Conservation (phyloP, 2,329 filamentous ascomycete species). For the Cladosporium sp. region DNA sequence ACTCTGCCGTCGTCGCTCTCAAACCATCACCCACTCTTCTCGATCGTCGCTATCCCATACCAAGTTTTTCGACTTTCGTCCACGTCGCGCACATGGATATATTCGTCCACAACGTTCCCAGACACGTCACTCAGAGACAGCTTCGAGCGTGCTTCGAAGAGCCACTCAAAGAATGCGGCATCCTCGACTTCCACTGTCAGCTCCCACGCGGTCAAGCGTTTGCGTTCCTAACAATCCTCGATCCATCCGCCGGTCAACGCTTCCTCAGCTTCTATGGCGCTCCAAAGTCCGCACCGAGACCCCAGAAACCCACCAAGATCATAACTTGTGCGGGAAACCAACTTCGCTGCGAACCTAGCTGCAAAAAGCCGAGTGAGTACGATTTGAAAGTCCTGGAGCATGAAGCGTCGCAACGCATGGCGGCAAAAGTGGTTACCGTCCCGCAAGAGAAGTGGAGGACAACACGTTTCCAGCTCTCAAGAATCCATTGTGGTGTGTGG, state of each 20-base stretch:
- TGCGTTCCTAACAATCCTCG: conserved; percentile 44
- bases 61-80: too few species aligned
- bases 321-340: conserved; percentile 21
- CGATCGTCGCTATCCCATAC: too few species aligned
- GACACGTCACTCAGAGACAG: conserved; percentile 36
- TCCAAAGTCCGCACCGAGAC: conserved; percentile 11
- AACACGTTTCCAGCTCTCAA: conserved; percentile 29
- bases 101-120: conserved; percentile 39
- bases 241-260: conserved; percentile 31
- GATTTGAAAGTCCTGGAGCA: conserved; percentile 21
- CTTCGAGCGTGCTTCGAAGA: conserved; percentile 36
- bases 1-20: too few species aligned
- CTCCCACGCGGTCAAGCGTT: conserved; percentile 37
- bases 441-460: conserved; percentile 5
- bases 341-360: conserved; percentile 21
- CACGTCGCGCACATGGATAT: conserved; percentile 39
- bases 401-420: conserved; percentile 15
- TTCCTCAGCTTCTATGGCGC: conserved; percentile 38
- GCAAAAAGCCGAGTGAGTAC: conserved; percentile 19
- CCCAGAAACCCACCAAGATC: conserved; percentile 7
- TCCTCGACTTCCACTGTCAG: conserved; percentile 39
- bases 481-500: conserved; percentile 41
- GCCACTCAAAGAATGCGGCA: conserved; percentile 33
- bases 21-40: too few species aligned
- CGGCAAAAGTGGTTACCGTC: not conserved